Percentiles rank a stretch among this genome's conserved stretches.
These are phyloP conservation scores for Trichoderma harzianum DNA, from an alignment of 2,329 filamentous ascomycete species.

Conservation along the genomic window DNA sequence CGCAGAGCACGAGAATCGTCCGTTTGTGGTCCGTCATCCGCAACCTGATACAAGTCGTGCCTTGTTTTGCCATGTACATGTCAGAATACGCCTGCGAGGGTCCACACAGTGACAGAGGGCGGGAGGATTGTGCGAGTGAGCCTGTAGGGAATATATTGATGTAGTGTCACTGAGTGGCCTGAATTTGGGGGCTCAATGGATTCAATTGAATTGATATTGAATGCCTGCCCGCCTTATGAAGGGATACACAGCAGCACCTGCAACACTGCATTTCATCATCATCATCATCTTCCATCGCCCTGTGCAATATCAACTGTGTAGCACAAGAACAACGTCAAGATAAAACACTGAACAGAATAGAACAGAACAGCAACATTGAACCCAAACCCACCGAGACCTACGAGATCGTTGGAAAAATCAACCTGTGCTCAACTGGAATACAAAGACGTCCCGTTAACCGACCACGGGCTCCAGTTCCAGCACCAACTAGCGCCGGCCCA, in stretches of 20 bases:
- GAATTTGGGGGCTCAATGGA: not conserved
- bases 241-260: not conserved
- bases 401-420: not conserved
- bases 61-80: not conserved
- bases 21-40: not conserved
- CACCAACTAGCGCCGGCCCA: conserved; percentile 9
- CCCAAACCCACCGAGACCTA: not conserved
- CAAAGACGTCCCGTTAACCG: conserved; percentile 1
- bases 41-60: not conserved
- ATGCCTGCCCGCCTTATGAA: not conserved
- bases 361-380: not conserved
- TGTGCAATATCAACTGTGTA: not conserved
- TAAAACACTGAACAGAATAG: not conserved
- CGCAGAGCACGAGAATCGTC: not conserved
- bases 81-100: not conserved
- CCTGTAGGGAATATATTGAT: not conserved
- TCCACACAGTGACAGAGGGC: not conserved
- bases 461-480: conserved; percentile 2
- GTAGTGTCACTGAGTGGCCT: not conserved
- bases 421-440: not conserved
- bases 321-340: not conserved
- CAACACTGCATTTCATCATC: not conserved
- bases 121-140: not conserved
- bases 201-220: not conserved
- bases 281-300: not conserved